phyloP scores from a whole-genome alignment of 371 early-diverging fungal genomes.

The Syncephalastrum sp. region DNA sequence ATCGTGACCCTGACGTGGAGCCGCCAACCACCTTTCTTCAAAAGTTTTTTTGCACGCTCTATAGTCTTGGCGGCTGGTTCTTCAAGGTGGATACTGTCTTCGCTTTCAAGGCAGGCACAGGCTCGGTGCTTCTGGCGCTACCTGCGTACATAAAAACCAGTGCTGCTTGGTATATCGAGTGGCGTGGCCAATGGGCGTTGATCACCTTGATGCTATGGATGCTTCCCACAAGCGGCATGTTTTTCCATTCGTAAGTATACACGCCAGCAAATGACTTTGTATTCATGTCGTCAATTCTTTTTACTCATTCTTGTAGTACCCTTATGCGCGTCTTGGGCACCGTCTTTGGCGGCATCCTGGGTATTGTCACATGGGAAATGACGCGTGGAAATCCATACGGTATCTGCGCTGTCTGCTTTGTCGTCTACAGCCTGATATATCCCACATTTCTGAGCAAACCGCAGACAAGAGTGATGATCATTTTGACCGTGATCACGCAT shows the following conservation, averaged over 20 bases:
- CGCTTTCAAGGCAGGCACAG: constrained; percentile 11
- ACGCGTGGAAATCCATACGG: constrained; percentile 33
- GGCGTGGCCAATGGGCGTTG: constrained; percentile 40
- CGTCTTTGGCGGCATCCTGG: constrained; percentile 22
- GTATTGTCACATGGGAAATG: constrained; percentile 39
- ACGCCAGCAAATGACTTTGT: neutral
- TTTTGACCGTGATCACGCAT: constrained; percentile 30
- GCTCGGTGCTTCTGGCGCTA: constrained; percentile 6
- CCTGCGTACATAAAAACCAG: neutral
- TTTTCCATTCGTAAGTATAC: constrained; percentile 25
- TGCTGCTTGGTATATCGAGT: constrained; percentile 14
- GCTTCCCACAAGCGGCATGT: constrained; percentile 34
- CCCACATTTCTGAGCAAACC: constrained; percentile 27
- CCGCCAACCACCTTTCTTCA: constrained; percentile 7
- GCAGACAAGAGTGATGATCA: constrained; percentile 16
- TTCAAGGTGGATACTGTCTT: constrained; percentile 6
- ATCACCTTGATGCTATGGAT: constrained; percentile 37
- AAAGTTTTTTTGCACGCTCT: constrained; percentile 8
- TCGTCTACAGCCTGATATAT: constrained; percentile 25
- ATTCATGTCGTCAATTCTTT: neutral
- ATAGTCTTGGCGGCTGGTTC: constrained; percentile 7
- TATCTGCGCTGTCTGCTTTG: constrained; percentile 23
- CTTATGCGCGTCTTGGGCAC: constrained; percentile 26
- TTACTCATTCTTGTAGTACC: constrained; percentile 14
- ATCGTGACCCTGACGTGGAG: constrained; percentile 12